Percentiles rank a stretch among this genome's conserved stretches.
These are phyloP conservation scores for Cryptococcus depauperatus DNA, from an alignment of 1,284 basidiomycete genomes.

Conservation along the genomic window DNA sequence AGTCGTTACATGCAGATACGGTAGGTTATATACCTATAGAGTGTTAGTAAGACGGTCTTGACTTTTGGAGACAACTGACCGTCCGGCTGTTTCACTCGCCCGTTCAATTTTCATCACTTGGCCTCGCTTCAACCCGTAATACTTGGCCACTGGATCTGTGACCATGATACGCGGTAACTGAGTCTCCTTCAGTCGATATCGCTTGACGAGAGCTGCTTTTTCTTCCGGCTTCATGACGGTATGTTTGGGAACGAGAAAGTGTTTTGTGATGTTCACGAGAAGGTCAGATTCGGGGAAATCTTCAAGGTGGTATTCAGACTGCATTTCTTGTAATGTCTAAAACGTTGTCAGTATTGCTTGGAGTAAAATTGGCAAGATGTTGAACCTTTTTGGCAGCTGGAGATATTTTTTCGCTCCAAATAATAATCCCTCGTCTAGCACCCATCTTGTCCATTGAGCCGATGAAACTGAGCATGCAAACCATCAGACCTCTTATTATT, in stretches of 20 bases:
- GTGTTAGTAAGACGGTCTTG: background rate
- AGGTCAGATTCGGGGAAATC: slow-evolving; percentile 95
- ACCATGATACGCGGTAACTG: slow-evolving; percentile 95
- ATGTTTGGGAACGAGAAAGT: slow-evolving; percentile 90
- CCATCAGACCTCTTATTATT: background rate
- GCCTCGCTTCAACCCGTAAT: slow-evolving; percentile 89
- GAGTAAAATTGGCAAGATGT: background rate
- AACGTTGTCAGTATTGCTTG: background rate
- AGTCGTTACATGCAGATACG: slow-evolving; percentile 40
- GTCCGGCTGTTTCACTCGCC: slow-evolving; percentile 90
- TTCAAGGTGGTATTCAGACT: slow-evolving; percentile 76
- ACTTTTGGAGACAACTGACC: slow-evolving; percentile 48
- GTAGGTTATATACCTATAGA: slow-evolving; percentile 42
- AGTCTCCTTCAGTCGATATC: slow-evolving; percentile 96
- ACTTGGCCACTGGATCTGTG: slow-evolving; percentile 91
- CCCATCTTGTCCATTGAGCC: slow-evolving; percentile 79
- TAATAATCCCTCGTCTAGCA: slow-evolving; percentile 85
- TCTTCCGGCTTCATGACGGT: slow-evolving; percentile 78
- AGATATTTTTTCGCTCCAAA: slow-evolving; percentile 94
- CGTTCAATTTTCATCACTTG: slow-evolving; percentile 98
- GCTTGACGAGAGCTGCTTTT: slow-evolving; percentile 77
- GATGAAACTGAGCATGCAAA: slow-evolving; percentile 57
- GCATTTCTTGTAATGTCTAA: slow-evolving; percentile 56
- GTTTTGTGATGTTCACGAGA: slow-evolving; percentile 94
- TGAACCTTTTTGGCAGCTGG: slow-evolving; percentile 84